Conservation (phyloP, 331 rosid species). For the Malus hybrid region DNA sequence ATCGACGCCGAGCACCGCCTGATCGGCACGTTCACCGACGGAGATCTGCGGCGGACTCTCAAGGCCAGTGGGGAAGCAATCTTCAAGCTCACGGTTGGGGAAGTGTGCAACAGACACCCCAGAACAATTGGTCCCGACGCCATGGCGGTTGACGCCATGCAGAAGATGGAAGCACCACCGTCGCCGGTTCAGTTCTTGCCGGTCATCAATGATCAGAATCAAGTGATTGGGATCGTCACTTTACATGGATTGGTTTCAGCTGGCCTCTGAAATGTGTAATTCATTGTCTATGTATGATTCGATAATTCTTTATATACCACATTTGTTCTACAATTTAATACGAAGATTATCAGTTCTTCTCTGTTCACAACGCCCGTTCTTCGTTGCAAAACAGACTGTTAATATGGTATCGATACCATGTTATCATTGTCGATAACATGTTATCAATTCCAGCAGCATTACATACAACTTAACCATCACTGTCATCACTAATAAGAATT, state of each 20-base stretch:
- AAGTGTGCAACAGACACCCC: conserved; percentile 92
- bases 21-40: conserved; percentile 92
- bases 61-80: conserved; percentile 87
- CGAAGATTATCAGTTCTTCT: no score
- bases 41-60: conserved; percentile 94
- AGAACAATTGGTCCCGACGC: conserved; percentile 69
- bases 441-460: not conserved
- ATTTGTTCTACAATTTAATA: no score
- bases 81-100: conserved; percentile 81
- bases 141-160: conserved; percentile 95
- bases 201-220: conserved; percentile 48
- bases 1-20: conserved; percentile 46
- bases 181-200: conserved; percentile 98
- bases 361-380: no score
- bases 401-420: no score
- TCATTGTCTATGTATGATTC: not conserved
- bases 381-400: no score
- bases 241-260: conserved; percentile 92
- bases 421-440: no score
- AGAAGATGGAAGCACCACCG: conserved; percentile 98
- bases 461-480: not conserved
- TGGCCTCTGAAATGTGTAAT: conserved; percentile 46
- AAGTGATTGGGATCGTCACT: conserved; percentile 84
- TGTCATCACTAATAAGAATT: not conserved
- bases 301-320: no score